Evolutionary conservation across 257 asterid species (phyloP).

Genomic region (Scutellaria baicalensis): DNA sequence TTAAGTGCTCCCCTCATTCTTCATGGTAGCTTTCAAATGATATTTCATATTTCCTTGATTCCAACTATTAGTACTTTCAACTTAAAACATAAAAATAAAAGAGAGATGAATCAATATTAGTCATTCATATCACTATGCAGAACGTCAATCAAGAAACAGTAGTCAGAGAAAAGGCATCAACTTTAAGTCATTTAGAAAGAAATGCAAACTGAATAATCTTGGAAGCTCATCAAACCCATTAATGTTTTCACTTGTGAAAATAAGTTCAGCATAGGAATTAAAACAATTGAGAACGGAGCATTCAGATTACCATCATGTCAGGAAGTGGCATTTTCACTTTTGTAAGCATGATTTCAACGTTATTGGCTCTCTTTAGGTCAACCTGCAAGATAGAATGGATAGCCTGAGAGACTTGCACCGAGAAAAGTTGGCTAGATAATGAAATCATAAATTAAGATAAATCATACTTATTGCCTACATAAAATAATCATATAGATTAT

Average conservation of each 20-base stretch:
- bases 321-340: conserved; percentile 99
- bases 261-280: background rate
- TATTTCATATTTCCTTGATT: background rate
- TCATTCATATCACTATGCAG: background rate
- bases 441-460: conserved; percentile 1
- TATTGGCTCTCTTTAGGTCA: conserved; percentile 93
- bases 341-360: conserved; percentile 95
- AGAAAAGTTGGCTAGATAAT: background rate
- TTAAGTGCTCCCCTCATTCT: background rate
- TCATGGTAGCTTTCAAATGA: background rate
- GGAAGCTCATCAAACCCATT: background rate
- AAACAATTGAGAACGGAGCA: conserved; percentile 4
- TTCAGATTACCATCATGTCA: conserved; percentile 86
- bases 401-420: conserved; percentile 6
- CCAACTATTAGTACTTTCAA: background rate
- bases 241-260: background rate
- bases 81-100: background rate
- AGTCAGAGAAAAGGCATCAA: background rate
- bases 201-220: background rate
- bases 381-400: conserved; percentile 37
- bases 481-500: background rate
- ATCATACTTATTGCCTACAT: background rate
- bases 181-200: background rate
- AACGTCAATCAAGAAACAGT: background rate
- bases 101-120: background rate